phyloP scores from a whole-genome alignment of 257 asterid species.

The Solanum chiquidenum region DNA sequence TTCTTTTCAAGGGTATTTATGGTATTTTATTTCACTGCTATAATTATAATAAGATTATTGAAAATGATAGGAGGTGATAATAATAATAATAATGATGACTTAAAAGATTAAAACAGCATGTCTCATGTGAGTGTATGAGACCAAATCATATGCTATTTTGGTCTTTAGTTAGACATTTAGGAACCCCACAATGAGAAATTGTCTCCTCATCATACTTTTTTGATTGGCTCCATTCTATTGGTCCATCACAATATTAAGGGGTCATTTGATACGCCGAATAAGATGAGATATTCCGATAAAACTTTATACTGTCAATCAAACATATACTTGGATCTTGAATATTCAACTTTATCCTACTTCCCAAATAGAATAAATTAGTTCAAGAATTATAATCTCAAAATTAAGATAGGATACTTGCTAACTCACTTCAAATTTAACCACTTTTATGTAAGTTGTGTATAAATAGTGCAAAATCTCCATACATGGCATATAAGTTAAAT shows the following conservation, averaged over 20 bases:
- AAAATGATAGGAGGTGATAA: background rate
- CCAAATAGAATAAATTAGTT: no score
- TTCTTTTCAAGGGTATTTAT: background rate
- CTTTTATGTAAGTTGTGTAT: background rate
- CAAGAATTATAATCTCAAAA: background rate
- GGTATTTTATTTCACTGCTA: background rate
- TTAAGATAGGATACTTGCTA: no score
- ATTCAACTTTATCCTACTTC: background rate
- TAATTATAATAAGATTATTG: background rate
- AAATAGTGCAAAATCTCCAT: background rate
- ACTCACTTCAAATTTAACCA: background rate
- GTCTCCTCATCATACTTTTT: background rate
- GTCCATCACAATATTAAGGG: background rate
- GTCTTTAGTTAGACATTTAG: background rate
- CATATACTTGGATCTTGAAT: background rate
- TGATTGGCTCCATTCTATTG: background rate
- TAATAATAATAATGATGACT: background rate
- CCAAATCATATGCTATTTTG: background rate
- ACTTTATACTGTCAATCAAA: background rate
- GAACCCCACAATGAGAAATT: background rate
- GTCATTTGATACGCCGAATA: background rate
- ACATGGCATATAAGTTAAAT: background rate
- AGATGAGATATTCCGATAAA: background rate
- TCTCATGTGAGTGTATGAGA: background rate
- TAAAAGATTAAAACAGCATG: background rate